Evolutionary conservation across 305 asterid genomes (phyloP), one percentile per base, ranked within the genome.

Genomic region (Withania somnifera): DNA sequence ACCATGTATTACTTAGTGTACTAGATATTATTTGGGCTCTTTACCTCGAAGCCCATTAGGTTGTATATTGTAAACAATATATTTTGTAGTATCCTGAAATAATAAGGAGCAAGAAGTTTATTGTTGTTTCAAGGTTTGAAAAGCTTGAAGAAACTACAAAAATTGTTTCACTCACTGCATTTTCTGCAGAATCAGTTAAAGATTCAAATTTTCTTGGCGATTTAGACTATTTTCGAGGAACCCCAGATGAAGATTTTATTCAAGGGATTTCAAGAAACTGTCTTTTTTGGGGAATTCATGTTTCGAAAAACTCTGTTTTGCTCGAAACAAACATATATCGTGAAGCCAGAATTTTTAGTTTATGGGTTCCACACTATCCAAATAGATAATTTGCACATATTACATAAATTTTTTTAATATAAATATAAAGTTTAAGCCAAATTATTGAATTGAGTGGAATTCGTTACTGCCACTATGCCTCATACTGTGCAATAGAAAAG

Each of bases 301-400:
- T 87, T 92, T 42, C 86, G 82, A 17, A 93, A 94, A 56, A 85
- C 92, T 63, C 90, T 87, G 81, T 71, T 91, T 67, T 82, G 88
- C 86, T 97, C 91, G 86, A 61, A 85, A 82, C 52, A 24, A 7
- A 24, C 1, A 24, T 14, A 71, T 13, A 14, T 0, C 9, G 26
- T 0, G 0, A 0, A 30, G 1, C 0, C 47, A 64, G 0, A n/a
- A 17, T 66, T 67, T 67, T 4, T 36, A 67, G 9, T 36, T n/a
- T 5, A 9, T 67, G 1, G 5, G 3, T 66, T 34, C 1, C 13
- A 2, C 8, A 60, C 10, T 1, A 5, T 26, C 0, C 11, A 11
- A 6, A 60, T 26, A 60, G 0, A 13, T 60, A 6, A 26, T 14
- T 61, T 28, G 6, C 14, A 28, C 20, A 26, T 2, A 14, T 61